Percentiles rank a stretch among this genome's conserved stretches.
Evolutionary conservation across 2,329 filamentous ascomycete species (phyloP).

Genomic region (Colletotrichum cordylinicola): DNA sequence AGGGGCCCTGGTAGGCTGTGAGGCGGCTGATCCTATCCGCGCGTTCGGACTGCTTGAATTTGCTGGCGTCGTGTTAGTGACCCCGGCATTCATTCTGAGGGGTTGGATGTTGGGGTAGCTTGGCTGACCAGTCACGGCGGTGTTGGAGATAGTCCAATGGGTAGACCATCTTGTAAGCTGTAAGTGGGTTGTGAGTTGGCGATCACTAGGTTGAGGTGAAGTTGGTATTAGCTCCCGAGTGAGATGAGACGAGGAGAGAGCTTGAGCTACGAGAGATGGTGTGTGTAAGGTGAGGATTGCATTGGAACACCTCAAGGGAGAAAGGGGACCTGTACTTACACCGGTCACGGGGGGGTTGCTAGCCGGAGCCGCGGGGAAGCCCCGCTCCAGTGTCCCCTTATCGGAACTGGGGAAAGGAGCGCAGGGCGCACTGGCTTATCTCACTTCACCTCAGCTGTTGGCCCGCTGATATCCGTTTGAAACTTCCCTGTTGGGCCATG

Average conservation of each 20-base stretch:
- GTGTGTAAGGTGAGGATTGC: neutral
- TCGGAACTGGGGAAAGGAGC: slow-evolving; percentile 17
- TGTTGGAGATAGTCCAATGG: slow-evolving; percentile 71
- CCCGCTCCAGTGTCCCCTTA: slow-evolving; percentile 4
- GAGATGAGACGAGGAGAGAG: neutral
- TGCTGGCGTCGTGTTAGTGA: slow-evolving; percentile 55
- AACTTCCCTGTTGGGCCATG: slow-evolving; percentile 9
- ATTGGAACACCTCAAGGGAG: neutral
- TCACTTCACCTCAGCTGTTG: neutral
- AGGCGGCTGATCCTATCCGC: slow-evolving; percentile 72
- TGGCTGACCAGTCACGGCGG: slow-evolving; percentile 70
- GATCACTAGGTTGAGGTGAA: neutral
- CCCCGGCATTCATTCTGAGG: neutral
- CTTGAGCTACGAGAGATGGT: neutral
- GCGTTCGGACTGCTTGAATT: slow-evolving; percentile 81
- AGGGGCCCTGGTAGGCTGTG: slow-evolving; percentile 66
- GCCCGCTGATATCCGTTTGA: slow-evolving; percentile 22
- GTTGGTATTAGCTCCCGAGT: neutral
- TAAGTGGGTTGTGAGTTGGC: neutral
- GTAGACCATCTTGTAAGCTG: slow-evolving; percentile 20
- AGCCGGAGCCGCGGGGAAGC: slow-evolving; percentile 19
- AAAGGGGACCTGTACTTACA: slow-evolving; percentile 10
- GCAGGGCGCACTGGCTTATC: neutral
- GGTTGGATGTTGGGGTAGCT: neutral
- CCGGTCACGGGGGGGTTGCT: slow-evolving; percentile 5